These are phyloP conservation scores for Blastobotrys arbuscula DNA, from an alignment of 1,139 yeast genomes.

Conservation along the genomic window DNA sequence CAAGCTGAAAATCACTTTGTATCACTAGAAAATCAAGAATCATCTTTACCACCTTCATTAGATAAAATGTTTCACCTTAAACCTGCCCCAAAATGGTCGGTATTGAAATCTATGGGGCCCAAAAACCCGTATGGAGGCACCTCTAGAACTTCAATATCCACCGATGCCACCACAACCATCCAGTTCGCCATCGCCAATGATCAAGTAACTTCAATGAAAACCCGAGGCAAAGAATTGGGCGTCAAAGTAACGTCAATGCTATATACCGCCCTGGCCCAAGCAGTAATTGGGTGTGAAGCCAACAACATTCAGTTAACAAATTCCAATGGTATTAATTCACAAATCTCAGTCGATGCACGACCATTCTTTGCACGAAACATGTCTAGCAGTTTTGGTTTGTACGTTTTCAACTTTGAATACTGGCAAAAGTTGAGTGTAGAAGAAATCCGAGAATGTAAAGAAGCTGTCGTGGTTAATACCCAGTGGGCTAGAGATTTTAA, in stretches of 20 bases:
- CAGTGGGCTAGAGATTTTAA: not conserved
- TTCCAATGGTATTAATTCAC: not conserved
- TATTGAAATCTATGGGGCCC: not conserved
- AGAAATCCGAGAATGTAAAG: slow-evolving; percentile 1
- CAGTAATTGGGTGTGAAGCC: slow-evolving; percentile 11
- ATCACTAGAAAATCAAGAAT: not conserved
- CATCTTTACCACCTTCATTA: not conserved
- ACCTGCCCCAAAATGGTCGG: not conserved
- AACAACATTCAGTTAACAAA: not conserved
- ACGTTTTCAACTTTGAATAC: not conserved
- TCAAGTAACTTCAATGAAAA: not conserved
- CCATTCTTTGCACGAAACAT: slow-evolving; percentile 1
- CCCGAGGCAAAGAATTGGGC: slow-evolving; percentile 14
- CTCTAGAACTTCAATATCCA: not conserved
- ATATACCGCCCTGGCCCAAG: slow-evolving; percentile 16
- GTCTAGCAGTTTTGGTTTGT: not conserved
- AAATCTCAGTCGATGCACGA: slow-evolving; percentile 12
- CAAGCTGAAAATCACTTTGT: not conserved
- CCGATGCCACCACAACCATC: not conserved
- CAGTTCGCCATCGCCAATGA: not conserved
- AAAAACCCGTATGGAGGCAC: not conserved
- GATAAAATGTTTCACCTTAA: not conserved
- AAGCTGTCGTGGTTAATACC: not conserved
- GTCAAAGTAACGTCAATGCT: slow-evolving; percentile 14
- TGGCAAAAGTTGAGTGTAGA: not conserved